Conservation (phyloP, 176 grass and related monocot genomes). For the Rhynchospora tenuis region DNA sequence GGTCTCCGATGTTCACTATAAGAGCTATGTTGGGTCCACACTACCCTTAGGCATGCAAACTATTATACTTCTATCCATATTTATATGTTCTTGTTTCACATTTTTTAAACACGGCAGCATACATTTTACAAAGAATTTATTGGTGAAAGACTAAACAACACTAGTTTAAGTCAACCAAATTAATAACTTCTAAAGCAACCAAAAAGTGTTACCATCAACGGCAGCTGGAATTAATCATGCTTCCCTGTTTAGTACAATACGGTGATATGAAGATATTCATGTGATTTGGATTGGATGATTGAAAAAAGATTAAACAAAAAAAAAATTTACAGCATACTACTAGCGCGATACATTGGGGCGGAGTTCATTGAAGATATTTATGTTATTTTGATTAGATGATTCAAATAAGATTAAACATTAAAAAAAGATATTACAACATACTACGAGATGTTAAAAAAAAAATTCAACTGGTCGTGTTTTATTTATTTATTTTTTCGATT, state of each 20-base stretch:
- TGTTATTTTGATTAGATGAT: too few relatives aligned
- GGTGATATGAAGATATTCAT: neutral
- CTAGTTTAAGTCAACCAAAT: neutral
- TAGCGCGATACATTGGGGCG: too few relatives aligned
- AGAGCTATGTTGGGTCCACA: neutral
- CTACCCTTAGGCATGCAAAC: neutral
- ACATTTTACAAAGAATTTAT: neutral
- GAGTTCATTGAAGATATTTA: too few relatives aligned
- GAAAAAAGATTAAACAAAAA: too few relatives aligned
- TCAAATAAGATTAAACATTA: too few relatives aligned
- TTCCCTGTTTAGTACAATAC: neutral
- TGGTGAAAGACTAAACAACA: neutral
- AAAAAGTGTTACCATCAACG: neutral
- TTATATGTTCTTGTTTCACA: neutral
- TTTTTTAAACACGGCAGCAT: neutral
- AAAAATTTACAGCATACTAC: too few relatives aligned
- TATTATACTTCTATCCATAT: neutral
- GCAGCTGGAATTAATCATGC: neutral
- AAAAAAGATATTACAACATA: too few relatives aligned
- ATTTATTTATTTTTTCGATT: too few relatives aligned
- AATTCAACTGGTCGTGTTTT: too few relatives aligned
- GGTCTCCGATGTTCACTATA: neutral
- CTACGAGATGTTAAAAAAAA: too few relatives aligned
- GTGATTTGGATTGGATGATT: neutral
- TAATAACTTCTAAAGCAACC: neutral